Conservation (phyloP, 2,329 filamentous ascomycete species). For the Sarocladiaceae sp. region DNA sequence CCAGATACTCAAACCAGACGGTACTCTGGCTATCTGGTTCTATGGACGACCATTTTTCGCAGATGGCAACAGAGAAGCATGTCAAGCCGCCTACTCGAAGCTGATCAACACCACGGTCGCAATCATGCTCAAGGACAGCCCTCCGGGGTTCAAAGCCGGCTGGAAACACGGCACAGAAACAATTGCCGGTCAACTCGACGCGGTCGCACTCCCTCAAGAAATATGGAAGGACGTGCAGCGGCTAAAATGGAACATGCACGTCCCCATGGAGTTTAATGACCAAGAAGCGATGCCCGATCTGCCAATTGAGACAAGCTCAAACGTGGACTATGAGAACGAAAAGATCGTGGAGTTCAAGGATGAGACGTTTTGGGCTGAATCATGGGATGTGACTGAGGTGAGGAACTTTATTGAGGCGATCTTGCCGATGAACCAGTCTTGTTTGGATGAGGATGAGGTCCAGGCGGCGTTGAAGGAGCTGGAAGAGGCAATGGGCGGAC, state of each 20-base stretch:
- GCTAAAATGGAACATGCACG: neutral
- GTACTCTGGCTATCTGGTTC: neutral
- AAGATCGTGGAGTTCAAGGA: neutral
- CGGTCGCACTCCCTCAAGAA: neutral
- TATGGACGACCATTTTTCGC: neutral
- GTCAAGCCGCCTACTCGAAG: neutral
- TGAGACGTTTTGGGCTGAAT: neutral
- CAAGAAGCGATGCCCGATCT: neutral
- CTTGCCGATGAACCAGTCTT: neutral
- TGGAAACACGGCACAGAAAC: neutral
- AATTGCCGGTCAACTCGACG: neutral
- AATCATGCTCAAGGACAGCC: neutral
- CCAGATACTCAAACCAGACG: neutral
- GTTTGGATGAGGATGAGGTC: neutral
- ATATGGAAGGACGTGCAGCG: neutral
- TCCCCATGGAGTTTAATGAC: neutral
- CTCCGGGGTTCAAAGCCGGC: neutral
- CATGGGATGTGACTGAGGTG: neutral
- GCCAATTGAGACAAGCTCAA: neutral
- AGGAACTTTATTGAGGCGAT: neutral
- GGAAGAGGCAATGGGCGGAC: neutral
- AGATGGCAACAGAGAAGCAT: neutral
- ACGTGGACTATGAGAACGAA: neutral
- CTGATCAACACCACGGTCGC: neutral
- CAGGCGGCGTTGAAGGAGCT: neutral